Base-by-base conservation (phyloP, 2,329 filamentous ascomycete genomes). In the Diaporthe amygdali region DNA sequence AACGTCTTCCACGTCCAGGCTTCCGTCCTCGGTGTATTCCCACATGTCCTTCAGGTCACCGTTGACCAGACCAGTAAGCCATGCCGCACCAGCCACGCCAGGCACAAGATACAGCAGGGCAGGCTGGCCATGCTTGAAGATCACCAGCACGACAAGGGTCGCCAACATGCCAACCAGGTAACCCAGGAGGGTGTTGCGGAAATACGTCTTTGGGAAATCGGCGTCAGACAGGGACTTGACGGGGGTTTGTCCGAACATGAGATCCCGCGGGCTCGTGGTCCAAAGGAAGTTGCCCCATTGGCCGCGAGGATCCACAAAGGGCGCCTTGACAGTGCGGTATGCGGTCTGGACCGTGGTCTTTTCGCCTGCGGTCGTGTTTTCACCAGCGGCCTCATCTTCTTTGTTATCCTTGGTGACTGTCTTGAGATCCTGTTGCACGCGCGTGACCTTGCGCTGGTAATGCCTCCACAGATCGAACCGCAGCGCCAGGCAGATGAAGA, bases 51-150 rank as follows among this genome's bases (percentile, higher is more conserved):
- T 85, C 2, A 96, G 74, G 77, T 98, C 95, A 2, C 94, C 93
- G 14, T 91, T 89, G 22, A 87, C 79, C 5, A 91, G 75, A 0
- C 92, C 96, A 2, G 93, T 96, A 4, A 90, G 81, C 92, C 94
- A 97, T 1, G 96, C 79, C 1, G 92, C 88, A 1, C 88, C 85
- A 6, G 98, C 83, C 0, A 98, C 94, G 0, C 93, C 92, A 0
- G 96, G 96, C 0, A 98, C 96, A 8, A 99, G 89, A 79, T 98
- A 98, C 17, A 99, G 84, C 39, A 99, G 86, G 9, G 96, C 96
- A 0, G 96, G 96, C 79, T 99, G 96, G 3, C 94, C 94, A 73
- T 94, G 94, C 56, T 92, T 88, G 77, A 91, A 96, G 12, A 94
- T 83, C 63, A 95, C 86, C 82, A 98, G 92, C 76, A 95, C 93